Conservation (phyloP, 164 flowering plant genomes). For the Saururus chinensis region DNA sequence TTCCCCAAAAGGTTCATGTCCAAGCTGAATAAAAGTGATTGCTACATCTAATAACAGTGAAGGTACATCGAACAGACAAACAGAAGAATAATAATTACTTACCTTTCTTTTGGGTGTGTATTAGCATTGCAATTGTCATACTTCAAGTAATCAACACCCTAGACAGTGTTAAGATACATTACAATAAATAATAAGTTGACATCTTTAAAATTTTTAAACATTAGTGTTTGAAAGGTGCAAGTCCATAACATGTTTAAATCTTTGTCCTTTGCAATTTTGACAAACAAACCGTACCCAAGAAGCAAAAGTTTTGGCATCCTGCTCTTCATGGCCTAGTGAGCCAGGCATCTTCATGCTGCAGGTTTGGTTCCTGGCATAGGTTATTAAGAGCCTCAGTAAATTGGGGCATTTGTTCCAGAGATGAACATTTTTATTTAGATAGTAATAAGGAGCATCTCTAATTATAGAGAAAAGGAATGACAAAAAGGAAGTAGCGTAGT, state of each 20-base stretch:
- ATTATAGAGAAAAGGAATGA: not conserved
- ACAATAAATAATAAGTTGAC: too few relatives aligned
- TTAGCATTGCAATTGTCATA: slow-evolving; percentile 49
- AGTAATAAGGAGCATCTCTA: not conserved
- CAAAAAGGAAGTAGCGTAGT: too few relatives aligned
- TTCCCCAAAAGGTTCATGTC: too few relatives aligned
- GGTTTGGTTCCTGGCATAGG: slow-evolving; percentile 29
- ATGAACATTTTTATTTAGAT: too few relatives aligned
- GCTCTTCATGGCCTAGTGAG: slow-evolving; percentile 53
- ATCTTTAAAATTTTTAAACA: too few relatives aligned
- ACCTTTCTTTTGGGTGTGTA: slow-evolving; percentile 39
- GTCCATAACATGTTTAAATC: not conserved
- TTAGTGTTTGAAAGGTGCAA: too few relatives aligned
- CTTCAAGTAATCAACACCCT: slow-evolving; percentile 63
- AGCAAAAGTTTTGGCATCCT: slow-evolving; percentile 62
- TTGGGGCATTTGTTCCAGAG: too few relatives aligned
- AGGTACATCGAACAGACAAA: not conserved
- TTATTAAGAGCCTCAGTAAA: too few relatives aligned
- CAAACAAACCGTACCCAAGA: slow-evolving; percentile 34
- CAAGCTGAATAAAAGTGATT: too few relatives aligned
- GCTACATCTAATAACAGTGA: not conserved
- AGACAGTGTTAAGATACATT: not conserved
- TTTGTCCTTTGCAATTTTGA: not conserved
- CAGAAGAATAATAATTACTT: not conserved
- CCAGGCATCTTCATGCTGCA: slow-evolving; percentile 65